Percentiles rank a stretch among this genome's conserved stretches.
Conservation (phyloP, 1,284 basidiomycete genomes). For the Fomitopsis schrenkii region DNA sequence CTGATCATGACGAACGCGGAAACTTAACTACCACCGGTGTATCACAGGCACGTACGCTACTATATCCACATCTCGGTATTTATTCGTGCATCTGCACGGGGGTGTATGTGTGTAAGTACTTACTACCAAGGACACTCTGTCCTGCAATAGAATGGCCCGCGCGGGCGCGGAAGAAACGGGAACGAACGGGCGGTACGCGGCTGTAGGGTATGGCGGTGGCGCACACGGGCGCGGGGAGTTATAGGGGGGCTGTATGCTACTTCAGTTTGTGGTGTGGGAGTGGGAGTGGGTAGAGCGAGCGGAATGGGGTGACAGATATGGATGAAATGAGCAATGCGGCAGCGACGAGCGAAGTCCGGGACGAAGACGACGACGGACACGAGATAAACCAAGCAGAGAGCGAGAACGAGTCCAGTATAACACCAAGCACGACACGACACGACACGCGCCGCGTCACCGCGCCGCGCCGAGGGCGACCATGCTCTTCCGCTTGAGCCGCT, state of each 20-base stretch:
- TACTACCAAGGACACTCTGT: neutral
- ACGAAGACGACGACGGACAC: too few relatives aligned
- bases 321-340: neutral
- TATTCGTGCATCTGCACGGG: too few relatives aligned
- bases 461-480: slow-evolving; percentile 18
- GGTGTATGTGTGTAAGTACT: too few relatives aligned
- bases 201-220: neutral
- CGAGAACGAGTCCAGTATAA: neutral
- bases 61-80: too few relatives aligned
- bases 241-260: neutral
- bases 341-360: too few relatives aligned
- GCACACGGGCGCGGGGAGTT: neutral
- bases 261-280: neutral
- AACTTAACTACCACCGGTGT: too few relatives aligned
- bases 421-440: too few relatives aligned
- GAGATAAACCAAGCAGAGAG: neutral
- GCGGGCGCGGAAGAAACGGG: neutral
- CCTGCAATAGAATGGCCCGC: neutral
- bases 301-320: too few relatives aligned
- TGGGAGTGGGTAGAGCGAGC: neutral
- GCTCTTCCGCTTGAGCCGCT: slow-evolving; percentile 46
- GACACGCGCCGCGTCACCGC: neutral
- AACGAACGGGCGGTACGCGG: neutral
- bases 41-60: too few relatives aligned
- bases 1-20: too few relatives aligned